phyloP scores from a whole-genome alignment of 345 rosid genomes.

The Bruguiera sexangula region DNA sequence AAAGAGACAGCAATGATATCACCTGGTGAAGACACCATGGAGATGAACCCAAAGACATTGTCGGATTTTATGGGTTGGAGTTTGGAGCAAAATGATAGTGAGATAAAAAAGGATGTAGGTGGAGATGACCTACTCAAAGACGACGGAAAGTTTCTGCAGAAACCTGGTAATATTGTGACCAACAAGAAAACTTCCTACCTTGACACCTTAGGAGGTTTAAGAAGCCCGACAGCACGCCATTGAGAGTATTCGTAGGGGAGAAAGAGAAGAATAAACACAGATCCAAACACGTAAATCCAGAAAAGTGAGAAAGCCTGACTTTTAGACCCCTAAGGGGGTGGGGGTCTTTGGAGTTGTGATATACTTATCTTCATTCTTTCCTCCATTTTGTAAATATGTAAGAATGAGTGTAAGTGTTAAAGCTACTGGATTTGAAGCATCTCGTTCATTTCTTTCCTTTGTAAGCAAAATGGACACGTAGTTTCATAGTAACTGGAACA shows the following conservation, averaged over 20 bases:
- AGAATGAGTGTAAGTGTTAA: constrained; percentile 4
- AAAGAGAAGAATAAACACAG: constrained; percentile 2
- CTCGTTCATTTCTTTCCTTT: constrained; percentile 14
- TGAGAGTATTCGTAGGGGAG: constrained; percentile 15
- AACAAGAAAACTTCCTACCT: constrained; percentile 58
- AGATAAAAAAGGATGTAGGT: constrained; percentile 30
- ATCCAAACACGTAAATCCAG: background rate
- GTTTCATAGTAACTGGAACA: constrained; percentile 17
- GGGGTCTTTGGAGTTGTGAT: constrained; percentile 1
- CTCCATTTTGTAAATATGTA: constrained; percentile 27
- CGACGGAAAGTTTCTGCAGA: constrained; percentile 31
- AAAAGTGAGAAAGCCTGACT: constrained; percentile 19
- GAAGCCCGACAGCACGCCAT: constrained; percentile 74
- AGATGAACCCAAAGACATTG: constrained; percentile 42
- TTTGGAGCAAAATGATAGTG: constrained; percentile 34
- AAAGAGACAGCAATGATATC: constrained; percentile 9
- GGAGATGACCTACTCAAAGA: constrained; percentile 38
- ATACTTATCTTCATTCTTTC: constrained; percentile 7
- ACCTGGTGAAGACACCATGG: constrained; percentile 5
- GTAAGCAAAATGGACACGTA: constrained; percentile 14
- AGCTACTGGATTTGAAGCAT: constrained; percentile 15
- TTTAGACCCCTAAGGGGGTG: background rate
- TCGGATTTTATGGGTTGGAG: constrained; percentile 81
- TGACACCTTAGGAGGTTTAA: constrained; percentile 47
- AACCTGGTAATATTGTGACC: constrained; percentile 39